Evolutionary conservation across 1,139 yeast genomes (phyloP), one percentile per base, ranked within the genome.

Genomic region (Yamadazyma triangularis): DNA sequence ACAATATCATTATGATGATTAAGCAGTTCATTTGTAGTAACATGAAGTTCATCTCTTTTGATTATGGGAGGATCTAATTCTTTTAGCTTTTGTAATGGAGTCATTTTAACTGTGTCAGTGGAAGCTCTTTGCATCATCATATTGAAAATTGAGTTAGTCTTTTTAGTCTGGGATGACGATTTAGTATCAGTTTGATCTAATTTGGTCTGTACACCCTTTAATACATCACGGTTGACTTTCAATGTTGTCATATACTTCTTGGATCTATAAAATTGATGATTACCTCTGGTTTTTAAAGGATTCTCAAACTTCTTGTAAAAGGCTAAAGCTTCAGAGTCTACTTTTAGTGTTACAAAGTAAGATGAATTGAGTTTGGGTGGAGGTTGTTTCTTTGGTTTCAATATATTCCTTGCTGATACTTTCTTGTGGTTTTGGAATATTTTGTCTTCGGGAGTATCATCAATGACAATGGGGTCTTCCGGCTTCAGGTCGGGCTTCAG

Each of bases 261-360:
- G 4, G 28, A 13, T 23, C 29, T 27, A 10, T 26, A 27, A 20
- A 25, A 44, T 13, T 33, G 36, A 7, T 38, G 25, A 13, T 37
- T 44, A 4, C 38, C 43, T 36, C 48, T 50, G 1, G 64, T 50
- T 30, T 50, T 53, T 13, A 63, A 48, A 1, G 69, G 66, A 31
- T 57, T 61, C 18, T 54, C 58, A 26, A 41, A 48, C 28, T 38
- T 40, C 28, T 58, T 51, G 15, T 60, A 51, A 23, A 51, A 51
- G n/a, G 45, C 41, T 26, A 65, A 47, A 4, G 44, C 48, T 1
- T 31, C 44, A 3, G 60, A 45, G 25, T 48, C 42, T 3, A 64
- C 32, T 29, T 53, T 55, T 10, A 66, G 45, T 0, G 58, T 53
- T 1, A 64, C 59, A 11, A 47, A 32, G 13, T 38, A 33, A n/a